phyloP scores from a whole-genome alignment of 2,329 filamentous ascomycete species.

The Aspergillus tamarii region DNA sequence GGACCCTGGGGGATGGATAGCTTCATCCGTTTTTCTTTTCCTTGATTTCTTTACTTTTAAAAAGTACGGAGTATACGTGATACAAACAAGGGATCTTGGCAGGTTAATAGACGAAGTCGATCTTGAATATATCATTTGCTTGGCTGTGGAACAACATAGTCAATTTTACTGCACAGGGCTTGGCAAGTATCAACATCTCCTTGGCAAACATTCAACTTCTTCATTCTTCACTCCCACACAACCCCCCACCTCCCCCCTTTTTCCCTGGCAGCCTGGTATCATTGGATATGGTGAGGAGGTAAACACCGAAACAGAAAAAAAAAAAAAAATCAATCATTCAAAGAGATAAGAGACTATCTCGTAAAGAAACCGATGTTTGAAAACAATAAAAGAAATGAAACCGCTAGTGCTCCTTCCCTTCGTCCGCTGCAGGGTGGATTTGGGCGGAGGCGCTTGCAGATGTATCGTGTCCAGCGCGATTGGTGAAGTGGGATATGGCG shows the following conservation, averaged over 20 bases:
- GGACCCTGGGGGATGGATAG: not conserved
- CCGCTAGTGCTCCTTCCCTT: constrained; percentile 3
- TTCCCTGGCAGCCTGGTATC: constrained; percentile 16
- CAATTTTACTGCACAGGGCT: constrained; percentile 24
- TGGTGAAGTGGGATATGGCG: constrained; percentile 1
- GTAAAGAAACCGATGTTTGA: constrained; percentile 3
- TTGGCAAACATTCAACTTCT: constrained; percentile 18
- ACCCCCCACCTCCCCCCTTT: not conserved
- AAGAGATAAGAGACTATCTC: not conserved
- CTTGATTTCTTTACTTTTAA: not conserved
- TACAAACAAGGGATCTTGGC: constrained; percentile 3
- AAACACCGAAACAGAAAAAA: constrained; percentile 6
- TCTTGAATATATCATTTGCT: constrained; percentile 21
- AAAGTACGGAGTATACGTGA: not conserved
- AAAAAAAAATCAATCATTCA: too few relatives aligned
- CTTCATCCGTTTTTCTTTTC: not conserved
- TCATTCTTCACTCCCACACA: not conserved
- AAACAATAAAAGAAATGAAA: constrained; percentile 5
- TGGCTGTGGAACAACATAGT: constrained; percentile 22
- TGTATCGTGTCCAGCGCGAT: constrained; percentile 27
- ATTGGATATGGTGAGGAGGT: constrained; percentile 5
- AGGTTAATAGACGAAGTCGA: not conserved
- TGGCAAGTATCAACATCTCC: constrained; percentile 22
- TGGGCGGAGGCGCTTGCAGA: constrained; percentile 2
- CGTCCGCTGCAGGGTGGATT: not conserved